Evolutionary conservation across 441 rosid genomes (phyloP).

Genomic region (Croton laevigatus): DNA sequence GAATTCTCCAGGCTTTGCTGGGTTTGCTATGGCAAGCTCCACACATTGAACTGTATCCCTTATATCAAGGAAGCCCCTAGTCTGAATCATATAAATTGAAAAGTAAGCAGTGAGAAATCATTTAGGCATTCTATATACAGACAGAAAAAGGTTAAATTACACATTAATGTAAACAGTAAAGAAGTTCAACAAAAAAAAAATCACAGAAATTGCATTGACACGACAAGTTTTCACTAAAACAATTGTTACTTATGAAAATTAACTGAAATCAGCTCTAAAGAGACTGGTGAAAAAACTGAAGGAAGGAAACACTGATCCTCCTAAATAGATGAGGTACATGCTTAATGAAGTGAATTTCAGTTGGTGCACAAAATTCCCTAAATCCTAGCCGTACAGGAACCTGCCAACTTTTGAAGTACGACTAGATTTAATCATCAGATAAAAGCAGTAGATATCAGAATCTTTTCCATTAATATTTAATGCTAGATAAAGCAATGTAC

Average conservation of each 20-base stretch:
- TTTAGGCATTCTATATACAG: background rate
- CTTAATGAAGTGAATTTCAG: background rate
- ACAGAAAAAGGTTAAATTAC: background rate
- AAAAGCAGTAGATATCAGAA: background rate
- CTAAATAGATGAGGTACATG: background rate
- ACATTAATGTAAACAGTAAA: background rate
- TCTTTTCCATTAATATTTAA: background rate
- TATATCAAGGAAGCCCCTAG: constrained; percentile 97
- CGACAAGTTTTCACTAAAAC: too few species aligned
- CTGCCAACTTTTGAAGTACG: background rate
- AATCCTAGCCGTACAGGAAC: background rate
- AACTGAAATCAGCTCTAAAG: background rate
- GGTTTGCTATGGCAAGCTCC: constrained; percentile 88
- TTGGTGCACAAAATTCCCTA: background rate
- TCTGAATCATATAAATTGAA: constrained; percentile 38
- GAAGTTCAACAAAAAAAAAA: background rate
- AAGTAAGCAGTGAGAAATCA: background rate
- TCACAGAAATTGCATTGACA: background rate
- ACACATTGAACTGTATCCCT: constrained; percentile 96
- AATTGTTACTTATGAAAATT: background rate
- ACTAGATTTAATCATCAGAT: background rate
- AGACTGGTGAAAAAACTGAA: too few species aligned
- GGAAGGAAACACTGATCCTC: background rate
- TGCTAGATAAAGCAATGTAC: background rate
- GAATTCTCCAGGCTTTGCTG: constrained; percentile 80